A percentile compares a stretch with the other conserved stretches of the same genome.
Evolutionary conservation across 805 yeast genomes (phyloP).

Genomic region (Hanseniaspora thailandica): DNA sequence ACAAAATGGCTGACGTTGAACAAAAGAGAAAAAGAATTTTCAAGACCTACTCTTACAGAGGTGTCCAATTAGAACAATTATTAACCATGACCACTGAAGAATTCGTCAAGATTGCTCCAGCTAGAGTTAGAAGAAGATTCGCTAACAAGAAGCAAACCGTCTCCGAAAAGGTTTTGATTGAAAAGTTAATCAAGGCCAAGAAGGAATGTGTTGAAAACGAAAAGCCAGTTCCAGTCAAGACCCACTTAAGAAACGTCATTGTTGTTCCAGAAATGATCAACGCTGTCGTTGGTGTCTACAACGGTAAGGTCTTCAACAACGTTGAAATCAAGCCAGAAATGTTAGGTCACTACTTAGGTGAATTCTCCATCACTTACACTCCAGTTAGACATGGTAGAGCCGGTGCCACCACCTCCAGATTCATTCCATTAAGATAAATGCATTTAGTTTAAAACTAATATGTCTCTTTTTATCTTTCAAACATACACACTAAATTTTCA

Average conservation of each 20-base stretch:
- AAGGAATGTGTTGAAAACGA: conserved; percentile 79
- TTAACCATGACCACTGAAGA: conserved; percentile 92
- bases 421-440: conserved; percentile 55
- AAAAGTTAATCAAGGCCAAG: conserved; percentile 96
- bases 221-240: conserved; percentile 96
- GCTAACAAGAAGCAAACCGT: conserved; percentile 89
- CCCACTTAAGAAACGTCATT: conserved; percentile 98
- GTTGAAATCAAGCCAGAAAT: conserved; percentile 98
- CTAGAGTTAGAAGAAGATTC: conserved; percentile 99
- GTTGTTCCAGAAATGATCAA: conserved; percentile 99
- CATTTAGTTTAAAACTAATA: too few species aligned
- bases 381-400: conserved; percentile 99
- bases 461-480: too few species aligned
- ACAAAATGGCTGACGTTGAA: conserved; percentile 27
- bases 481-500: too few species aligned
- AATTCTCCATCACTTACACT: conserved; percentile 98
- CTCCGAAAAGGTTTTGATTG: conserved; percentile 57
- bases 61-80: conserved; percentile 91
- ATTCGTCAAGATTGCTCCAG: conserved; percentile 89
- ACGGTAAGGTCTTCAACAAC: conserved; percentile 98
- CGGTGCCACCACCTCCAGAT: conserved; percentile 68
- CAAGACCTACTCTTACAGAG: conserved; percentile 97
- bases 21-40: conserved; percentile 77
- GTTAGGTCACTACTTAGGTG: conserved; percentile 99
- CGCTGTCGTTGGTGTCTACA: conserved; percentile 96